Evolutionary conservation across 371 early-diverging fungal genomes (phyloP), one percentile per base, ranked within the genome.

Genomic region (Mortierella sp.): DNA sequence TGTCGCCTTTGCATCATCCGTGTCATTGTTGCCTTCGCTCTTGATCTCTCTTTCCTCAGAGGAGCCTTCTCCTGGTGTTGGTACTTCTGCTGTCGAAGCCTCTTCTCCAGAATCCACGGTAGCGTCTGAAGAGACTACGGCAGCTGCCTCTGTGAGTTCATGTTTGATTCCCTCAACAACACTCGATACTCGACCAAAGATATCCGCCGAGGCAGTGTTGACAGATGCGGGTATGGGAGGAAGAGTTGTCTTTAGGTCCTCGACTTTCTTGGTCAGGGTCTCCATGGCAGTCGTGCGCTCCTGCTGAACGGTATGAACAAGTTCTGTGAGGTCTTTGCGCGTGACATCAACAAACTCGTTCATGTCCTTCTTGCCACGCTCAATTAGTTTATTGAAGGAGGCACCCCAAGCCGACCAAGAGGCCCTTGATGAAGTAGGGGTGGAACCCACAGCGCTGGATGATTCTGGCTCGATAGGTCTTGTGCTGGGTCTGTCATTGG

Each of bases 351-450:
- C 83, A 32, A 81, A 81, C 35, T 81, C 83, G 63, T 81, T 75
- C 83, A 81, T 81, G 52, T 81, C 83, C 70, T 81, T 81, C 64
- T 81, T 81, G 47, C 83, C 77, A 30, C 67, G 72, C 55, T 81
- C 83, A 28, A 81, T 72, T 40, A 81, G 63, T 51, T 81, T 81
- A 64, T 81, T 81, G 67, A 81, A 73, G 20, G 83, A 81, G 10
- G 70, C 66, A 14, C 83, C 83, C 83, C 83, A 81, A 3, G 76
- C 16, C 0, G 77, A 83, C 83, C 83, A 76, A 9, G 77, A 83
- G 22, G 83, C n/a, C 24, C 81, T 67, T 22, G 79, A 73, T 16
- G 73, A 57, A 32, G 73, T 11, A 49, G 76, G 5, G 2, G 68
- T 6, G 8, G 71, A 5, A 12, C 1, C 2, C 2, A 8, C 5